A percentile compares a stretch with the other conserved stretches of the same genome.
phyloP scores from a whole-genome alignment of 2,329 filamentous ascomycete species.

The Pseudophaeomoniella oleicola region DNA sequence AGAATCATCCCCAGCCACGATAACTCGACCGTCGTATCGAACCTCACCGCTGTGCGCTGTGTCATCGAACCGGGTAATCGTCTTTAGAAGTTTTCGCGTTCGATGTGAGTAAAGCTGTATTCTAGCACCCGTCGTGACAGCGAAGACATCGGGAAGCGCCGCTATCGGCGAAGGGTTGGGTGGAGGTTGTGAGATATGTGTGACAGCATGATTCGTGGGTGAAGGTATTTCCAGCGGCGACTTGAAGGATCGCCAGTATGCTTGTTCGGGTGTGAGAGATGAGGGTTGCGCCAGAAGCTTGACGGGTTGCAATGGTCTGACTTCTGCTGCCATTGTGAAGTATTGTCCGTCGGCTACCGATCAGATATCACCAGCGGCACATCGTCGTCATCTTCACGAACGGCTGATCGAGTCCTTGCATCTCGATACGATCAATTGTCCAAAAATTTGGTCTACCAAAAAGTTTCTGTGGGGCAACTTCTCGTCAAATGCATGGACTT shows the following conservation, averaged over 20 bases:
- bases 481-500: no score
- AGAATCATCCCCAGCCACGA: conserved; percentile 82
- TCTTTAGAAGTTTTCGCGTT: conserved; percentile 83
- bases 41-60: conserved; percentile 82
- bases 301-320: conserved; percentile 63
- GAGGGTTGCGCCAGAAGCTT: conserved; percentile 73
- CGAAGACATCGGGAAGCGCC: conserved; percentile 55
- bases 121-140: conserved; percentile 84
- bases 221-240: conserved; percentile 83
- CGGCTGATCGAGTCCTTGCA: no score
- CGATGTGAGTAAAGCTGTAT: conserved; percentile 89
- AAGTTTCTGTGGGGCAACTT: no score
- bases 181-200: conserved; percentile 66
- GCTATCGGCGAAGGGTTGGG: conserved; percentile 34
- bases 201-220: conserved; percentile 77
- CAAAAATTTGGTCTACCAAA: no score
- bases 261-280: conserved; percentile 77
- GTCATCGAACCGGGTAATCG: conserved; percentile 85
- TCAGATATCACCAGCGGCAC: no score
- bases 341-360: no score
- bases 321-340: conserved; percentile 71
- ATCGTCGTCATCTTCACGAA: no score
- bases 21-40: conserved; percentile 70
- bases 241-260: conserved; percentile 93
- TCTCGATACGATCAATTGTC: no score